These are phyloP conservation scores for Metarhizium rileyi DNA, from an alignment of 2,329 filamentous ascomycete genomes.

Conservation along the genomic window DNA sequence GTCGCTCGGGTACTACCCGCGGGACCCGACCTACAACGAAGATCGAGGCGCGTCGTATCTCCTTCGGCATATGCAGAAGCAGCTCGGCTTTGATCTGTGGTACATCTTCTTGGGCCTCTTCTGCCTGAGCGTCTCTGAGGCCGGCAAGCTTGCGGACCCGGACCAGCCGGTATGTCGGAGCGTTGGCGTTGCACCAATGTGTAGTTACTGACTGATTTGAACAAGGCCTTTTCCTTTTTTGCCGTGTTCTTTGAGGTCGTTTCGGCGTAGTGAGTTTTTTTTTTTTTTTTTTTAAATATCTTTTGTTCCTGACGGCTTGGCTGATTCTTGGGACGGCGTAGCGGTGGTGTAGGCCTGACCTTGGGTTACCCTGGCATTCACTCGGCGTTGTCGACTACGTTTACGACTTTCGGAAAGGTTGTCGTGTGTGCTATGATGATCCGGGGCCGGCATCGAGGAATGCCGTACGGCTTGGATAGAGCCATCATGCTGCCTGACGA, in stretches of 20 bases:
- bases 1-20: slow-evolving; percentile 47
- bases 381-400: neutral
- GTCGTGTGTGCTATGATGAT: neutral
- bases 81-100: slow-evolving; percentile 32
- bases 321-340: neutral
- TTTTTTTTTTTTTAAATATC: neutral
- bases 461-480: neutral
- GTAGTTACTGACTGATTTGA: neutral
- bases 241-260: neutral
- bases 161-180: neutral
- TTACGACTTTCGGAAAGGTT: neutral
- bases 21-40: slow-evolving; percentile 21
- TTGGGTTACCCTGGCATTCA: neutral
- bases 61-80: slow-evolving; percentile 25
- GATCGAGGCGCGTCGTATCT: slow-evolving; percentile 19
- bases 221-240: neutral
- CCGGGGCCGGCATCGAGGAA: neutral
- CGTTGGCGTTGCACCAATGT: too few species aligned
- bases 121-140: neutral
- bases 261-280: neutral
- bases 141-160: neutral
- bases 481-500: neutral
- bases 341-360: neutral
- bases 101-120: slow-evolving; percentile 26
- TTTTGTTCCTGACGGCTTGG: neutral